Conservation (phyloP, 805 yeast genomes). For the Wickerhamomyces sydowiorum region DNA sequence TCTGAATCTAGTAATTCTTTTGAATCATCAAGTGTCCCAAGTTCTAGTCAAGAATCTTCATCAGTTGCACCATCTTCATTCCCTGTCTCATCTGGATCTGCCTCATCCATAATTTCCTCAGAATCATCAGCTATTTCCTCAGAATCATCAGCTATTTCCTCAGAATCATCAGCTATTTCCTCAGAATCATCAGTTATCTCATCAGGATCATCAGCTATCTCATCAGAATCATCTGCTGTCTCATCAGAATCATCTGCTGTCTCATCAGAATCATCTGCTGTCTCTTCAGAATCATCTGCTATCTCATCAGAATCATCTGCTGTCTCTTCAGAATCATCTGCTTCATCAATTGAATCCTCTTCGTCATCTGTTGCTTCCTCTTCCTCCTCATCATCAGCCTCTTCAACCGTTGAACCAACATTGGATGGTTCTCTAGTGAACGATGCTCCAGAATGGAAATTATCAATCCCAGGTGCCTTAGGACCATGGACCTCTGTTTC, state of each 20-base stretch:
- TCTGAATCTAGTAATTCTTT: too few species aligned
- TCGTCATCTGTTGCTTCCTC: too few species aligned
- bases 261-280: too few species aligned
- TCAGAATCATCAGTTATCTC: too few species aligned
- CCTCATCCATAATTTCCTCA: neutral
- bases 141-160: neutral
- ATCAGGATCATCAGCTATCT: neutral
- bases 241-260: too few species aligned
- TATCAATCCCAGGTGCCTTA: neutral
- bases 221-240: neutral
- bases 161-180: neutral
- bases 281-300: too few species aligned
- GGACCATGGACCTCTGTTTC: neutral
- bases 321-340: too few species aligned
- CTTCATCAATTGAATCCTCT: too few species aligned
- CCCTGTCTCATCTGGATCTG: neutral
- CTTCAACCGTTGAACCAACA: neutral
- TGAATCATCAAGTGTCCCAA: neutral
- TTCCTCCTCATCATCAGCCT: too few species aligned
- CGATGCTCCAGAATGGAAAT: neutral
- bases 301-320: too few species aligned
- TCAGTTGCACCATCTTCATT: neutral
- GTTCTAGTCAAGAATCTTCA: too few species aligned
- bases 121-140: neutral
- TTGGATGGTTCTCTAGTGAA: neutral